Conservation (phyloP, 1,139 yeast species). For the Wickerhamomyces sp. region DNA sequence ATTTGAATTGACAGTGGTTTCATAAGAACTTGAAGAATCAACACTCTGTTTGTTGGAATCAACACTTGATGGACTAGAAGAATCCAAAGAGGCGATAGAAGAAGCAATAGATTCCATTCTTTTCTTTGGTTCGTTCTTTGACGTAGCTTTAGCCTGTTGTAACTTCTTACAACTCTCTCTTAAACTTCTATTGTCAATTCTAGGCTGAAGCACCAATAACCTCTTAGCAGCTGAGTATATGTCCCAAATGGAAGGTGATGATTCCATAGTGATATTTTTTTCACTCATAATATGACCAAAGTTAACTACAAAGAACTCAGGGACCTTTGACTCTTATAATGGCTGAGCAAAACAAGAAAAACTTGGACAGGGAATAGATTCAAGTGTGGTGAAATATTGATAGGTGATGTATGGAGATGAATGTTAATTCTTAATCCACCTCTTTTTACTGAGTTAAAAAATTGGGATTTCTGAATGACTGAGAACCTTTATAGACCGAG, state of each 20-base stretch:
- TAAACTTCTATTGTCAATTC: slow-evolving; percentile 23
- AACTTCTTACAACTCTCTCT: slow-evolving; percentile 22
- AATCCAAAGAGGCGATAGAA: slow-evolving; percentile 5
- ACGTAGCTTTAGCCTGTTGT: slow-evolving; percentile 4
- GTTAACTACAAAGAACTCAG: too few species aligned
- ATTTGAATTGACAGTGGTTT: slow-evolving; percentile 3
- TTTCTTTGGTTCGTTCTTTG: background rate
- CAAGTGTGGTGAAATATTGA: too few species aligned
- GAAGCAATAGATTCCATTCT: slow-evolving; percentile 2
- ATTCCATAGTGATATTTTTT: slow-evolving; percentile 7
- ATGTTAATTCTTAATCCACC: too few species aligned
- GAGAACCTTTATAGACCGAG: too few species aligned
- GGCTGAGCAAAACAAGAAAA: background rate
- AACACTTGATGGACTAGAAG: slow-evolving; percentile 18
- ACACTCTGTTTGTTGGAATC: slow-evolving; percentile 21
- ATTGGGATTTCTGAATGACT: too few species aligned
- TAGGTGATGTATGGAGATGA: too few species aligned
- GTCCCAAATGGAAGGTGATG: slow-evolving; percentile 24
- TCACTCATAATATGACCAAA: background rate
- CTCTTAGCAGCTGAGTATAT: slow-evolving; percentile 24
- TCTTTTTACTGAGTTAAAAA: too few species aligned
- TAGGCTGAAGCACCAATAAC: slow-evolving; percentile 21
- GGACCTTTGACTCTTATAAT: background rate
- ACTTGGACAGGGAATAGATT: background rate
- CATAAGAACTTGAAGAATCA: slow-evolving; percentile 16